Conservation (phyloP, 306 rosid genomes). For the Malus domestica region DNA sequence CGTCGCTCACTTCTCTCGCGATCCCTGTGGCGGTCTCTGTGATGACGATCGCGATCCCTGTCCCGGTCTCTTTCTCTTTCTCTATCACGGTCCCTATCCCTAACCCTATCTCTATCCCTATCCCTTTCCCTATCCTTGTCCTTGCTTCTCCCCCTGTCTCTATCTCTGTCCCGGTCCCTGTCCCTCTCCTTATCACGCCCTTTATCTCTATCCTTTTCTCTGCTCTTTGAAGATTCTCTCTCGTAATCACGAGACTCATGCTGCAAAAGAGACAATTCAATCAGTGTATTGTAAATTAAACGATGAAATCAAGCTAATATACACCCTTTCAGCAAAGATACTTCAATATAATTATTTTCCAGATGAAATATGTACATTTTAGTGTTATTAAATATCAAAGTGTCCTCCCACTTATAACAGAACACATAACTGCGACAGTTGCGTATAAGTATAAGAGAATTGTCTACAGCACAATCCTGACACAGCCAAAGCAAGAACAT, state of each 20-base stretch:
- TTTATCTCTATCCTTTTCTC: conserved; percentile 81
- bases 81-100: conserved; percentile 32
- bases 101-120: conserved; percentile 49
- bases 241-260: conserved; percentile 74
- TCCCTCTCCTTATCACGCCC: conserved; percentile 51
- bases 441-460: too few species aligned
- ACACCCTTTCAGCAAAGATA: background rate
- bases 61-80: conserved; percentile 43
- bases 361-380: background rate
- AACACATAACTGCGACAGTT: too few species aligned
- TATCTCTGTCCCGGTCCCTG: conserved; percentile 24
- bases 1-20: conserved; percentile 79
- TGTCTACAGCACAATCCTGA: too few species aligned
- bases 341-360: background rate
- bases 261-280: conserved; percentile 30
- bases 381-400: background rate
- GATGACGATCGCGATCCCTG: conserved; percentile 46
- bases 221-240: conserved; percentile 76
- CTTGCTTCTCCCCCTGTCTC: conserved; percentile 37
- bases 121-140: conserved; percentile 42
- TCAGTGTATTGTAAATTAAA: background rate
- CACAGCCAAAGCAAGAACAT: background rate
- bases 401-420: too few species aligned
- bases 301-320: background rate
- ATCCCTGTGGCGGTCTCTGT: conserved; percentile 44